Conservation (phyloP, 2,329 filamentous ascomycete genomes). For the Zymoseptoria tritici region DNA sequence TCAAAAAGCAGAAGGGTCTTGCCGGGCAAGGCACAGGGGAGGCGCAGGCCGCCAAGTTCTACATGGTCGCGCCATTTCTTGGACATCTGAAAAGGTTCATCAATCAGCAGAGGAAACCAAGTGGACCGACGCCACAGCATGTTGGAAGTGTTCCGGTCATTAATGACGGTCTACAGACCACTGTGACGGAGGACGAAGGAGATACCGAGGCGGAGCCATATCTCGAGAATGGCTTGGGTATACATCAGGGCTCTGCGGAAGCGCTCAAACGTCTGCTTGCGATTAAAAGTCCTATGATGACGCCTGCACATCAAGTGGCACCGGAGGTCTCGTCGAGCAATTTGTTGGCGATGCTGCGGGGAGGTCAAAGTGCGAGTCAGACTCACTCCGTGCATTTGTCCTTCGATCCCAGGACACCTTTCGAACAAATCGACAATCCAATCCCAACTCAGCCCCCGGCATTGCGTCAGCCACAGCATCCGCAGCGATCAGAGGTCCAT, state of each 20-base stretch:
- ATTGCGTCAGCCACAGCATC: constrained; percentile 49
- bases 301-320: constrained; percentile 24
- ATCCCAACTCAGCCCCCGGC: constrained; percentile 46
- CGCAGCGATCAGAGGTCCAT: constrained; percentile 38
- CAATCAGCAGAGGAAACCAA: constrained; percentile 69
- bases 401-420: constrained; percentile 33
- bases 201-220: constrained; percentile 10
- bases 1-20: constrained; percentile 61
- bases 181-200: constrained; percentile 15
- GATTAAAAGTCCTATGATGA: constrained; percentile 33
- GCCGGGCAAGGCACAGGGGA: constrained; percentile 52
- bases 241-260: constrained; percentile 16
- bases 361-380: constrained; percentile 23
- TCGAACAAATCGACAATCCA: constrained; percentile 44
- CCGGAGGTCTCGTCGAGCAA: constrained; percentile 38
- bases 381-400: constrained; percentile 12
- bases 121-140: constrained; percentile 28
- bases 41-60: constrained; percentile 77
- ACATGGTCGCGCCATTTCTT: constrained; percentile 95
- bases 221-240: constrained; percentile 8
- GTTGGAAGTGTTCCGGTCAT: constrained; percentile 8
- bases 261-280: constrained; percentile 47
- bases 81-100: constrained; percentile 85
- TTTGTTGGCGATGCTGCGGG: constrained; percentile 50
- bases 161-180: constrained; percentile 8